Percentiles rank a stretch among this genome's conserved stretches.
Evolutionary conservation across 2,329 filamentous ascomycete genomes (phyloP).

Genomic region (Chaetomiaceae sp.): DNA sequence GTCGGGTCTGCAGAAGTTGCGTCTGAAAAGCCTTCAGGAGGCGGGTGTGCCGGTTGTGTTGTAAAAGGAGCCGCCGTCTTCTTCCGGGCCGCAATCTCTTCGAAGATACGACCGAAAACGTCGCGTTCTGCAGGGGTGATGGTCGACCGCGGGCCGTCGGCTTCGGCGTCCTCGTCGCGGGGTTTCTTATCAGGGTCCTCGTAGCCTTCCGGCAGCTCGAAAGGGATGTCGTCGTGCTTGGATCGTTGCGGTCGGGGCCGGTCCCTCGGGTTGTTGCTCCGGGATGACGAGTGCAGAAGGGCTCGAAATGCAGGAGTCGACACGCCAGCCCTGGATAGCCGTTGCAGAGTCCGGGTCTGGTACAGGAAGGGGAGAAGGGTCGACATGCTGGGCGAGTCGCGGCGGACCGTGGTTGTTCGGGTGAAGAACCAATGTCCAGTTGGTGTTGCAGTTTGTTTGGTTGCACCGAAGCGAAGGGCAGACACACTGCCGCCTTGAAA

Average conservation of each 20-base stretch:
- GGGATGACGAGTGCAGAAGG: constrained; percentile 24
- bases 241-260: constrained; percentile 11
- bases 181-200: constrained; percentile 23
- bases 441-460: not conserved
- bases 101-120: constrained; percentile 52
- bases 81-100: constrained; percentile 44
- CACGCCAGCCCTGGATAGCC: constrained; percentile 27
- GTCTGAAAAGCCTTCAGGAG: not conserved
- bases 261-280: constrained; percentile 1
- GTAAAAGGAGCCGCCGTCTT: not conserved
- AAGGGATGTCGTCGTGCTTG: constrained; percentile 41
- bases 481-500: constrained; percentile 3
- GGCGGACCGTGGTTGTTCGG: not conserved
- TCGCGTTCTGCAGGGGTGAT: constrained; percentile 52
- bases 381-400: constrained; percentile 34
- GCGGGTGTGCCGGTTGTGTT: not conserved
- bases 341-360: constrained; percentile 60
- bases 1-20: not conserved
- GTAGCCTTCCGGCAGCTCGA: constrained; percentile 41
- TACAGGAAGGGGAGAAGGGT: constrained; percentile 63
- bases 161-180: constrained; percentile 23
- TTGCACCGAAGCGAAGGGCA: too few relatives aligned
- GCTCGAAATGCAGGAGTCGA: constrained; percentile 28
- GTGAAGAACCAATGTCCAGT: not conserved
- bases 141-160: constrained; percentile 37